A percentile compares a stretch with the other conserved stretches of the same genome.
Evolutionary conservation across 2,329 filamentous ascomycete genomes (phyloP).

Genomic region (Paecilomyces formosus): DNA sequence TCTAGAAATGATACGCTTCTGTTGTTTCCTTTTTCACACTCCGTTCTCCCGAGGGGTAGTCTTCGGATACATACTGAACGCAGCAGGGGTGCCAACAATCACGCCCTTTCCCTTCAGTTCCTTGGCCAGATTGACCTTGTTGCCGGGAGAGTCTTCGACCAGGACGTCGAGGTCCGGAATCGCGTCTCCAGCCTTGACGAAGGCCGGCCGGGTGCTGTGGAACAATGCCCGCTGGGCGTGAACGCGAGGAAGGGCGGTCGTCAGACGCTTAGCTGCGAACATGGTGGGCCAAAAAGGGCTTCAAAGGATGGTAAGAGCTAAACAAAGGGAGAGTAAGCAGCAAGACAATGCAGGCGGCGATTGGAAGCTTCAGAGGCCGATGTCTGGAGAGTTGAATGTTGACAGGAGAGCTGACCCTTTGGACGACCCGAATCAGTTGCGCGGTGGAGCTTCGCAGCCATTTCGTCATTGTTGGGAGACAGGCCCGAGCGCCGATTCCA

Average conservation of each 20-base stretch:
- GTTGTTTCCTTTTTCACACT: background rate
- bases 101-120: conserved; percentile 72
- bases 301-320: background rate
- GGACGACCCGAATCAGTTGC: background rate
- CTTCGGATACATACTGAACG: conserved; percentile 50
- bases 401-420: background rate
- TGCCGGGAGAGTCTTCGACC: conserved; percentile 78
- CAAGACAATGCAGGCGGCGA: background rate
- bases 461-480: background rate
- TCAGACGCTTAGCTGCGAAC: conserved; percentile 31
- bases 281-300: conserved; percentile 12
- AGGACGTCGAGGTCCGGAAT: conserved; percentile 72
- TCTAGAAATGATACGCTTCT: conserved; percentile 20
- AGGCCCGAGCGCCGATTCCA: background rate
- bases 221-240: conserved; percentile 26
- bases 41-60: background rate
- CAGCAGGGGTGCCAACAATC: conserved; percentile 78
- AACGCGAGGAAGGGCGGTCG: conserved; percentile 22
- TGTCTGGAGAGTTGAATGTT: background rate
- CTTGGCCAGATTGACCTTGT: conserved; percentile 78
- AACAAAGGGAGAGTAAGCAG: background rate
- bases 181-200: conserved; percentile 69
- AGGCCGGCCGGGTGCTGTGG: conserved; percentile 32
- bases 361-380: background rate
- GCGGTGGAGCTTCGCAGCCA: background rate